Conservation (phyloP, 495 filamentous ascomycete species). For the Parmelia sp. region DNA sequence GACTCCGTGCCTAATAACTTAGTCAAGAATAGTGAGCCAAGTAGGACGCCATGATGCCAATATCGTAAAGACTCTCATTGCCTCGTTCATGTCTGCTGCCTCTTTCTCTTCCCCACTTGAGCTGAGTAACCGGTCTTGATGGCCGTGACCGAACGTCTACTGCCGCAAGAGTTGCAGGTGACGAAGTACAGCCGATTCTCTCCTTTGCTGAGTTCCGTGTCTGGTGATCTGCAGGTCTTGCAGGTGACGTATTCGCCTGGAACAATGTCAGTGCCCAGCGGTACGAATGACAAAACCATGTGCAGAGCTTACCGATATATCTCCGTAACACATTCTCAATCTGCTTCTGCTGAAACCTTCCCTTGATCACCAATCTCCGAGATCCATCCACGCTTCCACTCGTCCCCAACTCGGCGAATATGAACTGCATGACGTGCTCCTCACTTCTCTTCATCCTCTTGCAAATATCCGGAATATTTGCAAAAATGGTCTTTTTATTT, state of each 20-base stretch:
- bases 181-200: conserved; percentile 92
- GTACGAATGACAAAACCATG: conserved; percentile 5
- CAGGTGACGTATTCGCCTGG: conserved; percentile 96
- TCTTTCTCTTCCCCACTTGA: conserved; percentile 92
- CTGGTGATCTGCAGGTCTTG: conserved; percentile 90
- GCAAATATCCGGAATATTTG: conserved; percentile 90
- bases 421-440: conserved; percentile 92
- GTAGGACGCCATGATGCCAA: conserved; percentile 7
- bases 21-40: neutral
- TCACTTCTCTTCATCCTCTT: conserved; percentile 95
- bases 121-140: conserved; percentile 99
- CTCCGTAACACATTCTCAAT: conserved; percentile 90
- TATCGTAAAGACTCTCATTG: neutral
- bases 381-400: conserved; percentile 89
- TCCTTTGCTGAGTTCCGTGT: conserved; percentile 95
- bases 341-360: conserved; percentile 97
- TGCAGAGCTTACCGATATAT: conserved; percentile 71
- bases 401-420: conserved; percentile 97
- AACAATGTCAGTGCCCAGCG: conserved; percentile 24
- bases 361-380: conserved; percentile 93
- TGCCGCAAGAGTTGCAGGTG: conserved; percentile 82
- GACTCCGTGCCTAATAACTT: neutral
- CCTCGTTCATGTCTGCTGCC: conserved; percentile 47
- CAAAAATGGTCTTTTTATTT: conserved; percentile 99
- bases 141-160: conserved; percentile 82